phyloP scores from a whole-genome alignment of 83 land plant genomes.

The Thuja plicata region DNA sequence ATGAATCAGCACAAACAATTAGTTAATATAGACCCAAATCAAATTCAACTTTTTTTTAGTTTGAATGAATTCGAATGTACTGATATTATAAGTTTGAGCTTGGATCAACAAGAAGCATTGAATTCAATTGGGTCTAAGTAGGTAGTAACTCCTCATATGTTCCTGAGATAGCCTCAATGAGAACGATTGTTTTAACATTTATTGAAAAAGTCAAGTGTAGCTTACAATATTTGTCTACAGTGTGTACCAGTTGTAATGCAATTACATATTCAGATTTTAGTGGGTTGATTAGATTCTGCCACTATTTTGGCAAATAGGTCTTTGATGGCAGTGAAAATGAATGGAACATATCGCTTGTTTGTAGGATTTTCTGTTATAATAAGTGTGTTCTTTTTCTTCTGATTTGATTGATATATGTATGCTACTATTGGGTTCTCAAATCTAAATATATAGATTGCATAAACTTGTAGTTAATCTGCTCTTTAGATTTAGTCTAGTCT shows the following conservation, averaged over 20 bases:
- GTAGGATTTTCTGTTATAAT: no score
- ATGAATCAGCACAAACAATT: background rate
- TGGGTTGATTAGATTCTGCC: background rate
- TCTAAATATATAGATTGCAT: no score
- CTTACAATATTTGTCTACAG: background rate
- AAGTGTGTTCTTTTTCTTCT: no score
- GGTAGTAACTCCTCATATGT: background rate
- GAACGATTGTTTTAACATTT: no score
- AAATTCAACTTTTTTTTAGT: background rate
- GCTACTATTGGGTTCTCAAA: background rate
- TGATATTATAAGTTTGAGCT: background rate
- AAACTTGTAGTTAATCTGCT: no score
- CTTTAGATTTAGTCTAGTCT: no score
- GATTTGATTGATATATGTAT: background rate
- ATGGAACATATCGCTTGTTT: background rate
- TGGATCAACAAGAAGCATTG: background rate
- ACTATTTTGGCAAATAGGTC: background rate
- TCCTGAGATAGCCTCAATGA: background rate
- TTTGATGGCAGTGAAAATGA: no score
- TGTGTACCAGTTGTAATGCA: background rate
- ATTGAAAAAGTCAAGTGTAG: background rate
- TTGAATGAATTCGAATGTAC: background rate
- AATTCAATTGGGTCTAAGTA: background rate
- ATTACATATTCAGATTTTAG: background rate
- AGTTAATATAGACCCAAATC: background rate